Percentiles rank a stretch among this genome's conserved stretches.
These are phyloP conservation scores for Alternaria burnsii DNA, from an alignment of 2,329 filamentous ascomycete species.

Conservation along the genomic window DNA sequence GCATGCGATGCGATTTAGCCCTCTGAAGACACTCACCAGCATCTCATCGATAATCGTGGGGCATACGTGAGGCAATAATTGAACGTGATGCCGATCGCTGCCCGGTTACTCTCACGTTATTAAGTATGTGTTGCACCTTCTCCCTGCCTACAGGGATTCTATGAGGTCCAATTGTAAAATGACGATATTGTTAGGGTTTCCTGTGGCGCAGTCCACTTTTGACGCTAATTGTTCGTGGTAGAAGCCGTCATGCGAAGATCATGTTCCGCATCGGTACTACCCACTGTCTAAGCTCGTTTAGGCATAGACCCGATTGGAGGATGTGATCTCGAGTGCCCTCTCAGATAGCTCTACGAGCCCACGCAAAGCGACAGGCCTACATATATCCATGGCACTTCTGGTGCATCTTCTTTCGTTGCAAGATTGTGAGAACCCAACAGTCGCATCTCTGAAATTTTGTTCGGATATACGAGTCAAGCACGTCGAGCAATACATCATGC, in stretches of 20 bases:
- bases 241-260: not conserved
- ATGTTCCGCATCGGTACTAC: not conserved
- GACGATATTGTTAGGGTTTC: not conserved
- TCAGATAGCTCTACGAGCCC: not conserved
- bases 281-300: not conserved
- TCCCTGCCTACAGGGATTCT: not conserved
- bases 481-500: slow-evolving; percentile 2
- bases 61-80: not conserved
- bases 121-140: not conserved
- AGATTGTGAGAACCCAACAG: not conserved
- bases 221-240: not conserved
- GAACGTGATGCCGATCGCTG: not conserved
- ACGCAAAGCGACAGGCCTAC: slow-evolving; percentile 1
- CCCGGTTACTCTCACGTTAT: not conserved
- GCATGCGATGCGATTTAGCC: not conserved
- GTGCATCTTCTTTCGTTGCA: not conserved
- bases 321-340: not conserved
- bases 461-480: not conserved
- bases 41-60: not conserved
- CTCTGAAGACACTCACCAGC: not conserved
- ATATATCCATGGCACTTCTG: not conserved
- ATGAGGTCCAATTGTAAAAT: not conserved
- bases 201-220: not conserved
- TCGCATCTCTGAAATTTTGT: not conserved
- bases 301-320: slow-evolving; percentile 3